Conservation (phyloP, 805 yeast genomes). For the Myxozyma mucilagina region DNA sequence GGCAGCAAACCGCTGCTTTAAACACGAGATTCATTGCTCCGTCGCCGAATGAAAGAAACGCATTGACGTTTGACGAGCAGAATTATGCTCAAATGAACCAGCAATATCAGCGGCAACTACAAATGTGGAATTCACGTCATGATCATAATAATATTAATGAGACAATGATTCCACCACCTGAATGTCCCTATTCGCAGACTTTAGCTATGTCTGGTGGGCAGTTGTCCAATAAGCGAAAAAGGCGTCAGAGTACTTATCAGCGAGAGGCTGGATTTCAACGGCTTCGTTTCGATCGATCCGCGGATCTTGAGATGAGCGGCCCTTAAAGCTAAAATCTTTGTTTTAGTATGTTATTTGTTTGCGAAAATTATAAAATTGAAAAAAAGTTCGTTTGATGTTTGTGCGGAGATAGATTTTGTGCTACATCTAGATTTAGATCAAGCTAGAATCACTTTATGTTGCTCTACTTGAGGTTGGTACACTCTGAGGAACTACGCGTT, state of each 20-base stretch:
- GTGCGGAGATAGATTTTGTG: no score
- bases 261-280: not conserved
- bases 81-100: constrained; percentile 7
- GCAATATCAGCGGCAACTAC: constrained; percentile 10
- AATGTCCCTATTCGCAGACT: constrained; percentile 16
- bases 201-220: not conserved
- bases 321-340: not conserved
- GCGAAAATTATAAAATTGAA: not conserved
- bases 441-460: no score
- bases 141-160: not conserved
- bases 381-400: no score
- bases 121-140: not conserved
- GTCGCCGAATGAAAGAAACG: not conserved
- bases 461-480: no score
- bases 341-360: not conserved
- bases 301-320: not conserved
- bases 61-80: not conserved
- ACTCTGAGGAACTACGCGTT: no score
- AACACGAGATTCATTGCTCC: constrained; percentile 1
- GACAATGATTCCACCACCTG: constrained; percentile 14
- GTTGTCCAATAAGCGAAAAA: constrained; percentile 5
- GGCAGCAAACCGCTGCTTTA: not conserved
- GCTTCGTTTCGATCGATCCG: not conserved
- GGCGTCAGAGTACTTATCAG: constrained; percentile 1
- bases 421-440: no score